phyloP scores from a whole-genome alignment of 2,329 filamentous ascomycete species.

The Arthrobotrys sinensis region DNA sequence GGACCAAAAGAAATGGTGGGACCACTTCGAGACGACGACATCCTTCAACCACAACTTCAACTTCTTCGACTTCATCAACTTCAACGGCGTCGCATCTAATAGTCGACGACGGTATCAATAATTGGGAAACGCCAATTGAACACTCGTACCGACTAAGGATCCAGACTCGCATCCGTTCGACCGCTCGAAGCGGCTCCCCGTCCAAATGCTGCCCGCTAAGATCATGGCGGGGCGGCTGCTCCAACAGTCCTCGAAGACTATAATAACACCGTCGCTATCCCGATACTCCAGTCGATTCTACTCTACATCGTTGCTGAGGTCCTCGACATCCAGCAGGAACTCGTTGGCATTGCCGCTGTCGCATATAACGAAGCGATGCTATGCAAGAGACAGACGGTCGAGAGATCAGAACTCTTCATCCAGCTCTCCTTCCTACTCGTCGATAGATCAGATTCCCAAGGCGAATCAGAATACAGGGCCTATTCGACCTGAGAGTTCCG shows the following conservation, averaged over 20 bases:
- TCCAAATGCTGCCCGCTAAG: constrained; percentile 45
- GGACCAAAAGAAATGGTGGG: constrained; percentile 16
- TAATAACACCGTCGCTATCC: constrained; percentile 22
- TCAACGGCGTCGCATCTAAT: not conserved
- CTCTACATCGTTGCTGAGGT: constrained; percentile 33
- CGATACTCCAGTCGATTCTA: constrained; percentile 39
- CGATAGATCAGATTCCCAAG: constrained; percentile 27
- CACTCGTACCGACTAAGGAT: not conserved
- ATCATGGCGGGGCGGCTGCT: constrained; percentile 59
- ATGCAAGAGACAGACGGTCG: not conserved
- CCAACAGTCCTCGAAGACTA: constrained; percentile 21
- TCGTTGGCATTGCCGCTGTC: constrained; percentile 18
- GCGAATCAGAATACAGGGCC: constrained; percentile 9
- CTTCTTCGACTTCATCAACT: constrained; percentile 23
- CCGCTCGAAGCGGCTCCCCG: constrained; percentile 26
- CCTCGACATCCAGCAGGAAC: constrained; percentile 4
- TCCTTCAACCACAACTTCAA: not conserved
- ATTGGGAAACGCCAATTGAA: not conserved
- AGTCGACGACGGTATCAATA: not conserved
- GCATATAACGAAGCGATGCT: constrained; percentile 33
- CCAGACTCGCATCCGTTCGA: not conserved
- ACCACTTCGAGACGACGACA: constrained; percentile 25
- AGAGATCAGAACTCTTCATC: constrained; percentile 7
- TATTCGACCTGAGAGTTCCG: not conserved
- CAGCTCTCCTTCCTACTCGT: constrained; percentile 11